Evolutionary conservation across 495 filamentous ascomycete genomes (phyloP).

Genomic region (Pseudoneurospora amorphoporcata): DNA sequence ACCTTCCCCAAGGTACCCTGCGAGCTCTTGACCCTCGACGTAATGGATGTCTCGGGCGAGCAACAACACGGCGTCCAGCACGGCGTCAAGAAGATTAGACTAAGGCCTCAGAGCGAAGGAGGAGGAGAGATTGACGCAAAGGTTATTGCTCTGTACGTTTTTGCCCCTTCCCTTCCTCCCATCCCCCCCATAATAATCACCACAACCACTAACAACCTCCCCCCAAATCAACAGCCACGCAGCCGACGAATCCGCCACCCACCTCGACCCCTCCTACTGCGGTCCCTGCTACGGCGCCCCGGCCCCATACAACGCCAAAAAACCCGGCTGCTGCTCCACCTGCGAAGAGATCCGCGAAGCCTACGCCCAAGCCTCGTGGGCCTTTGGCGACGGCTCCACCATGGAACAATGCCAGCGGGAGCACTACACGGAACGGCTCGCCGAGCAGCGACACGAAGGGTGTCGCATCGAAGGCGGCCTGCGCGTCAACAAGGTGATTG

Average conservation of each 20-base stretch:
- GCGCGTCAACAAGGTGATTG: constrained; percentile 94
- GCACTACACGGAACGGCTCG: constrained; percentile 78
- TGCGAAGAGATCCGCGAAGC: constrained; percentile 94
- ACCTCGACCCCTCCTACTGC: constrained; percentile 88
- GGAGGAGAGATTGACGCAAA: constrained; percentile 67
- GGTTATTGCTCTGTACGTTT: constrained; percentile 59
- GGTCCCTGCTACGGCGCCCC: constrained; percentile 84
- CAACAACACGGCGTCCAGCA: constrained; percentile 89
- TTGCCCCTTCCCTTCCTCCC: not conserved
- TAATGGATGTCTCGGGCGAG: constrained; percentile 98
- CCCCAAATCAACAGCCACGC: constrained; percentile 33
- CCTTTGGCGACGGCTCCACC: constrained; percentile 80
- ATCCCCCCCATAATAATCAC: not conserved
- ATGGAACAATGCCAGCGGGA: constrained; percentile 95
- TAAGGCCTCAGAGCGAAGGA: constrained; percentile 61
- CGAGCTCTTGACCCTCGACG: constrained; percentile 90
- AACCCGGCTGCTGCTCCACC: constrained; percentile 85
- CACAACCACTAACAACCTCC: constrained; percentile 2
- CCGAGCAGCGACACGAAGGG: constrained; percentile 79
- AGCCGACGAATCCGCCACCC: constrained; percentile 56
- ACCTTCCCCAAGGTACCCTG: constrained; percentile 91
- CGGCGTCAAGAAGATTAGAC: constrained; percentile 79
- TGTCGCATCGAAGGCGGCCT: constrained; percentile 91
- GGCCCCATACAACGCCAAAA: constrained; percentile 55
- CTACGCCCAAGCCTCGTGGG: constrained; percentile 81